Conservation (phyloP, 2,329 filamentous ascomycete species). For the Fusarium euwallaceae region DNA sequence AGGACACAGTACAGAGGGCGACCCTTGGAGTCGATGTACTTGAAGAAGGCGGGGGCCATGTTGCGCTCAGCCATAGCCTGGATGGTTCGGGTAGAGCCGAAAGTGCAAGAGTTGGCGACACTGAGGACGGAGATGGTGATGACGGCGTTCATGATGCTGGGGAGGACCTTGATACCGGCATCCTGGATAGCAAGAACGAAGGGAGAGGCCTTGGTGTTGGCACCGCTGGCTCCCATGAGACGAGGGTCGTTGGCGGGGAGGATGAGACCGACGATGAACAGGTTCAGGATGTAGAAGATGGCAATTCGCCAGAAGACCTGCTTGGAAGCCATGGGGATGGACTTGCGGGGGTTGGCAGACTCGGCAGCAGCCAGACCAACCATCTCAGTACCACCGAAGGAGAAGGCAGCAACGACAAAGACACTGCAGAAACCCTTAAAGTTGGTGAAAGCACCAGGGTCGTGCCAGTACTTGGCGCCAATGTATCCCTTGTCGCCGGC, state of each 20-base stretch:
- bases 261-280: slow-evolving; percentile 84
- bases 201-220: slow-evolving; percentile 82
- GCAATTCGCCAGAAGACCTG: slow-evolving; percentile 96
- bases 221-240: slow-evolving; percentile 70
- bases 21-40: slow-evolving; percentile 86
- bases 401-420: slow-evolving; percentile 80
- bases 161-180: slow-evolving; percentile 83
- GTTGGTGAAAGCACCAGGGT: slow-evolving; percentile 85
- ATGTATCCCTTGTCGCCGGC: slow-evolving; percentile 81
- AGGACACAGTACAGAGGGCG: slow-evolving; percentile 82
- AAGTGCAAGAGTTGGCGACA: slow-evolving; percentile 92
- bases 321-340: slow-evolving; percentile 87
- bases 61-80: slow-evolving; percentile 90
- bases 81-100: slow-evolving; percentile 90
- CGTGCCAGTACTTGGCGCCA: slow-evolving; percentile 80
- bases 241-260: slow-evolving; percentile 78
- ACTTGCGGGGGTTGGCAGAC: slow-evolving; percentile 81
- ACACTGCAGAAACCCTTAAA: slow-evolving; percentile 85
- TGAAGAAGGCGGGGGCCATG: slow-evolving; percentile 82
- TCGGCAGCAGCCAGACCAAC: slow-evolving; percentile 84
- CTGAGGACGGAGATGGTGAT: slow-evolving; percentile 92
- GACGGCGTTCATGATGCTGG: slow-evolving; percentile 91
- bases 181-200: slow-evolving; percentile 94
- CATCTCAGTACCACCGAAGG: slow-evolving; percentile 81
- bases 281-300: slow-evolving; percentile 88